phyloP scores from a whole-genome alignment of 1,284 basidiomycete genomes.

The Austroboletus niveus region DNA sequence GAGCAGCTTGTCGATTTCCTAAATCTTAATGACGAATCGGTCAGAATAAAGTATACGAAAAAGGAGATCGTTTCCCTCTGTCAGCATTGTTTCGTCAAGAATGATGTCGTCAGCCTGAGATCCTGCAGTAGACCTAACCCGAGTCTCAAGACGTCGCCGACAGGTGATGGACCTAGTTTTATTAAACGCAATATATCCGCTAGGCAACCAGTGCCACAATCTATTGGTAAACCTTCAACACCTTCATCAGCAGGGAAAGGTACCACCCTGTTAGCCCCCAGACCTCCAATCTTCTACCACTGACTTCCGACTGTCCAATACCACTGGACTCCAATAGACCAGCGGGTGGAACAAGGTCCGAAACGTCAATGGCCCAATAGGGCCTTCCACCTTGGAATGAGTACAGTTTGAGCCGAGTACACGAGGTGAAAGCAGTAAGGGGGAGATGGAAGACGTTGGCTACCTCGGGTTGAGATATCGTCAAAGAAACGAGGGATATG shows the following conservation, averaged over 20 bases:
- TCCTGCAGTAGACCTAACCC: no score
- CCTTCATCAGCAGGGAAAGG: slow-evolving; percentile 49
- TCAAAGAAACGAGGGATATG: slow-evolving; percentile 51
- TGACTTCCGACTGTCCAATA: slow-evolving; percentile 27
- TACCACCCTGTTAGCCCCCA: slow-evolving; percentile 87
- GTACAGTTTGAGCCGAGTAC: slow-evolving; percentile 46
- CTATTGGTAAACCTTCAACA: slow-evolving; percentile 23
- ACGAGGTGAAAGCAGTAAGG: slow-evolving; percentile 47
- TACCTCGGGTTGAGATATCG: slow-evolving; percentile 61
- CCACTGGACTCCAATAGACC: slow-evolving; percentile 18
- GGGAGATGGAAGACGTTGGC: slow-evolving; percentile 70
- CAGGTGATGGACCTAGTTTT: not conserved
- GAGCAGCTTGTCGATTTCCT: no score
- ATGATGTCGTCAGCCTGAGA: no score
- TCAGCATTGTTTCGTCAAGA: no score
- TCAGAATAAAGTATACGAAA: no score
- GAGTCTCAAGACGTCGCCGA: no score
- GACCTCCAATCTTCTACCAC: slow-evolving; percentile 54
- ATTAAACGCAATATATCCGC: not conserved
- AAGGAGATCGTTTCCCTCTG: no score
- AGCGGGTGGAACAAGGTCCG: slow-evolving; percentile 49
- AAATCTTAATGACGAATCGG: no score
- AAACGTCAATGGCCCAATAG: slow-evolving; percentile 69
- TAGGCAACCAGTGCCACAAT: not conserved
- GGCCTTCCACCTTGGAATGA: slow-evolving; percentile 57